A percentile compares a stretch with the other conserved stretches of the same genome.
phyloP scores from a whole-genome alignment of 345 rosid genomes.

The Geranium brycei region DNA sequence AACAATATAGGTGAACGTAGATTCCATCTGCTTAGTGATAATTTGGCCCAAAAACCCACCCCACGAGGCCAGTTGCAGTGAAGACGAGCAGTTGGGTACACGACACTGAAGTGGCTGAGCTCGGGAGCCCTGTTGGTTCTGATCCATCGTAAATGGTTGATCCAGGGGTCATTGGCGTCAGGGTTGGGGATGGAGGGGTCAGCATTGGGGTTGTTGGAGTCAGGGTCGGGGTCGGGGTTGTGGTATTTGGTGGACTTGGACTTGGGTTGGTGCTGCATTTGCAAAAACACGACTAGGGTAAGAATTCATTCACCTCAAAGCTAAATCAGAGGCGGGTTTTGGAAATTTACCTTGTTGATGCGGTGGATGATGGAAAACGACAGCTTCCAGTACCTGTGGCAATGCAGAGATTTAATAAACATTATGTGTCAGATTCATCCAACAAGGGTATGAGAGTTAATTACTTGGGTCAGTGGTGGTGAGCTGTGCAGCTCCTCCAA shows the following conservation, averaged over 20 bases:
- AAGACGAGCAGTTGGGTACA: conserved; percentile 28
- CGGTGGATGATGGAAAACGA: conserved; percentile 29
- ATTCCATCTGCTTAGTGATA: conserved; percentile 20
- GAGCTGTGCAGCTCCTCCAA: conserved; percentile 90
- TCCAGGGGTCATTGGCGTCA: conserved; percentile 29
- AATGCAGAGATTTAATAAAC: neutral
- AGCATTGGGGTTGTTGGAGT: conserved; percentile 8
- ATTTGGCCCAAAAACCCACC: conserved; percentile 11
- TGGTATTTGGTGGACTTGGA: conserved; percentile 29
- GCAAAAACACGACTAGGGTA: neutral
- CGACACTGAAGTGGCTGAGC: conserved; percentile 44
- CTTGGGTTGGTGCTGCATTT: conserved; percentile 50
- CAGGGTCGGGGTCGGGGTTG: conserved; percentile 22
- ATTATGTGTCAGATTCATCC: neutral
- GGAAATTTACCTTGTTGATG: conserved; percentile 23
- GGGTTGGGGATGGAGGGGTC: conserved; percentile 17
- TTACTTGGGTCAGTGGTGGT: conserved; percentile 85
- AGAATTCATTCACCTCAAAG: neutral
- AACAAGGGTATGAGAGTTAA: no score
- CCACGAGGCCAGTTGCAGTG: conserved; percentile 22
- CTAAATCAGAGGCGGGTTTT: neutral
- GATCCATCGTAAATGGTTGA: conserved; percentile 49
- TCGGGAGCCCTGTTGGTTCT: conserved; percentile 75
- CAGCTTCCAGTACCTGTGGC: conserved; percentile 77
- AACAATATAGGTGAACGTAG: conserved; percentile 9